A percentile compares a stretch with the other conserved stretches of the same genome.
Conservation (phyloP, 2,329 filamentous ascomycete species). For the Metarhizium sp. region DNA sequence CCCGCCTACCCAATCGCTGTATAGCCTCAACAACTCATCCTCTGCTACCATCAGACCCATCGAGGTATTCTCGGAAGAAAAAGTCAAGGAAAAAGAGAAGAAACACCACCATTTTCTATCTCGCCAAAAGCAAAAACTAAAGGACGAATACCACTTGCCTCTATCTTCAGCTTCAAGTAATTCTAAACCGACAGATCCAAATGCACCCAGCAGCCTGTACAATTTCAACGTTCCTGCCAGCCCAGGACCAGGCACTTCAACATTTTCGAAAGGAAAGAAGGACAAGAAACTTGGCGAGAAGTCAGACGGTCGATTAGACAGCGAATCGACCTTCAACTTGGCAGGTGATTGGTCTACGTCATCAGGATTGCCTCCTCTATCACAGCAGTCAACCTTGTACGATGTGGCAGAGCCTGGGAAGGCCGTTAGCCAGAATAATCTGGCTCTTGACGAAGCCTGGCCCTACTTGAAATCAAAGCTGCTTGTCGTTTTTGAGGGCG, state of each 20-base stretch:
- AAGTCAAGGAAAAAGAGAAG: constrained; percentile 52
- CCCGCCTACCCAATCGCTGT: constrained; percentile 52
- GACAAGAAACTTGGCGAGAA: constrained; percentile 76
- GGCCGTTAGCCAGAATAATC: constrained; percentile 53
- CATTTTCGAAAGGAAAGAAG: constrained; percentile 76
- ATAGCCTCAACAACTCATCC: constrained; percentile 67
- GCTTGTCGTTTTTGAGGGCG: constrained; percentile 70
- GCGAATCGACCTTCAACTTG: constrained; percentile 33
- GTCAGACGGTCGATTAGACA: constrained; percentile 41
- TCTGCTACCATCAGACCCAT: constrained; percentile 64
- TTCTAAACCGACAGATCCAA: constrained; percentile 65
- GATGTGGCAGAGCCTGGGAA: constrained; percentile 47
- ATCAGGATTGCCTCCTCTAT: constrained; percentile 38
- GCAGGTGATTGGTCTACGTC: constrained; percentile 43
- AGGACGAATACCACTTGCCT: constrained; percentile 63
- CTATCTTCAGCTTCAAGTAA: constrained; percentile 70
- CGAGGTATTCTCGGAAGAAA: constrained; percentile 40
- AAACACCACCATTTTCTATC: constrained; percentile 76
- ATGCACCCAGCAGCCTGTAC: constrained; percentile 66
- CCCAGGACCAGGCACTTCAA: constrained; percentile 52
- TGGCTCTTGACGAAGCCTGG: constrained; percentile 73
- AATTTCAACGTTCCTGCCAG: constrained; percentile 68
- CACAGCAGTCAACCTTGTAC: constrained; percentile 35
- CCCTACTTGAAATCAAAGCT: constrained; percentile 68
- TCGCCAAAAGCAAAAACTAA: constrained; percentile 69